Percentiles rank a stretch among this genome's conserved stretches.
phyloP scores from a whole-genome alignment of 2,329 filamentous ascomycete species.

The Triangularia verruculosa region DNA sequence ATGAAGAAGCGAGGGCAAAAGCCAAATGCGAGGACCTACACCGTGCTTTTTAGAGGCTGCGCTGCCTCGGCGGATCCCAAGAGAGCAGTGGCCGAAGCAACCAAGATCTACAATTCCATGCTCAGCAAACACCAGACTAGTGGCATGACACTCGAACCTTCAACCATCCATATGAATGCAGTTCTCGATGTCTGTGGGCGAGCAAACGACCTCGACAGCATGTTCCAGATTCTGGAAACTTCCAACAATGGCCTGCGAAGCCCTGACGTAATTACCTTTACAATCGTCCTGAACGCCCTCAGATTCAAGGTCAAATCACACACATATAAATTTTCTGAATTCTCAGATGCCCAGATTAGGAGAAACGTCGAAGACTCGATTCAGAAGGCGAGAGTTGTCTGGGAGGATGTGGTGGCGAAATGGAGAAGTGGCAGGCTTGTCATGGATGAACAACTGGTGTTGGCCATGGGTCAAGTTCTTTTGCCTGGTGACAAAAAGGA shows the following conservation, averaged over 20 bases:
- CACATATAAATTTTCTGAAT: conserved; percentile 5
- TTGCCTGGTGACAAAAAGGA: conserved; percentile 62
- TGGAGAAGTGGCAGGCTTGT: conserved; percentile 70
- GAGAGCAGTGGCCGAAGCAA: conserved; percentile 63
- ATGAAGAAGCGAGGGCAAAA: conserved; percentile 92
- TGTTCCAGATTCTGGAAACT: conserved; percentile 74
- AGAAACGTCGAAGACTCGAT: conserved; percentile 48
- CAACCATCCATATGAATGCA: conserved; percentile 82
- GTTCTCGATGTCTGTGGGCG: conserved; percentile 77
- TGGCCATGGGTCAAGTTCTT: conserved; percentile 77
- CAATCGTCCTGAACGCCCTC: conserved; percentile 77
- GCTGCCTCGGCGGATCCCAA: conserved; percentile 56
- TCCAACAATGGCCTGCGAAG: conserved; percentile 62
- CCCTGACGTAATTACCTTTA: conserved; percentile 73
- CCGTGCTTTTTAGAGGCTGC: conserved; percentile 75
- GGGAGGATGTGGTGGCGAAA: conserved; percentile 73
- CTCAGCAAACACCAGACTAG: conserved; percentile 57
- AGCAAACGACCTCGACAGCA: conserved; percentile 70
- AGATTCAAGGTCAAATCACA: conserved; percentile 42
- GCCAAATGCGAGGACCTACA: conserved; percentile 81
- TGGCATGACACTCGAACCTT: conserved; percentile 58
- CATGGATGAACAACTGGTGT: conserved; percentile 77
- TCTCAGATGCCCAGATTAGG: conserved; percentile 31
- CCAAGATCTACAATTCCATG: conserved; percentile 68
- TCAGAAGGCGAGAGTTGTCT: conserved; percentile 68